These are phyloP conservation scores for Termitomyces titanicus DNA, from an alignment of 768 basidiomycete species.

Conservation along the genomic window DNA sequence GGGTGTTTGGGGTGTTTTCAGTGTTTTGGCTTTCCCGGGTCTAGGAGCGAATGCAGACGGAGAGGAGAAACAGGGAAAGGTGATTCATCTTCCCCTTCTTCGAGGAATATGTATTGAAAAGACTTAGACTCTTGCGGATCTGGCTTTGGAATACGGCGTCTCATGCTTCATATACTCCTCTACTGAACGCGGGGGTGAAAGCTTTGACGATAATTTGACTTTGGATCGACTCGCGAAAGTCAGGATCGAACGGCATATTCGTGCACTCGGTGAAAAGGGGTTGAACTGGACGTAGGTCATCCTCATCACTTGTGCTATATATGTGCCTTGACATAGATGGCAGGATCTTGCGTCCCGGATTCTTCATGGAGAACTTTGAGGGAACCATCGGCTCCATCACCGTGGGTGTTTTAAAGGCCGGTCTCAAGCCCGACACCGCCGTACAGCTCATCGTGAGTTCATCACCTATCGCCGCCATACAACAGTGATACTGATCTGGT, in stretches of 20 bases:
- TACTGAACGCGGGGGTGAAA: slow-evolving; percentile 33
- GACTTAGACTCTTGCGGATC: slow-evolving; percentile 28
- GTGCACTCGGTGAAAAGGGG: slow-evolving; percentile 23
- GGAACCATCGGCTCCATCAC: slow-evolving; percentile 33
- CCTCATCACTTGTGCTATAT: background rate
- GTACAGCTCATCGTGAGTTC: slow-evolving; percentile 31
- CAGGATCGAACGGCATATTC: slow-evolving; percentile 32
- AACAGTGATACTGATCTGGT: background rate
- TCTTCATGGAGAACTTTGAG: slow-evolving; percentile 44
- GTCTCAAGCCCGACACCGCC: slow-evolving; percentile 29
- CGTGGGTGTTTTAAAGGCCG: slow-evolving; percentile 27
- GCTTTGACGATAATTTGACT: slow-evolving; percentile 24
- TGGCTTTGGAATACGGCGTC: slow-evolving; percentile 33
- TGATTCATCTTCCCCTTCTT: slow-evolving; percentile 11
- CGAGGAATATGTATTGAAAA: background rate
- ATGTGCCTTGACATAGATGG: background rate
- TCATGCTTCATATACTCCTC: slow-evolving; percentile 33
- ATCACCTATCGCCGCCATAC: background rate
- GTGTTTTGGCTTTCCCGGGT: slow-evolving; percentile 35
- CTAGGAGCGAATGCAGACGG: slow-evolving; percentile 36
- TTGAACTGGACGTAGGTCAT: slow-evolving; percentile 35
- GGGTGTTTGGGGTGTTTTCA: slow-evolving; percentile 37
- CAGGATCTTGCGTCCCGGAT: slow-evolving; percentile 37
- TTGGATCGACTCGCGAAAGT: slow-evolving; percentile 32
- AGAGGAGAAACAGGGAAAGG: slow-evolving; percentile 38